Evolutionary conservation across 257 asterid species (phyloP).

Genomic region (Hygrophila difformis): DNA sequence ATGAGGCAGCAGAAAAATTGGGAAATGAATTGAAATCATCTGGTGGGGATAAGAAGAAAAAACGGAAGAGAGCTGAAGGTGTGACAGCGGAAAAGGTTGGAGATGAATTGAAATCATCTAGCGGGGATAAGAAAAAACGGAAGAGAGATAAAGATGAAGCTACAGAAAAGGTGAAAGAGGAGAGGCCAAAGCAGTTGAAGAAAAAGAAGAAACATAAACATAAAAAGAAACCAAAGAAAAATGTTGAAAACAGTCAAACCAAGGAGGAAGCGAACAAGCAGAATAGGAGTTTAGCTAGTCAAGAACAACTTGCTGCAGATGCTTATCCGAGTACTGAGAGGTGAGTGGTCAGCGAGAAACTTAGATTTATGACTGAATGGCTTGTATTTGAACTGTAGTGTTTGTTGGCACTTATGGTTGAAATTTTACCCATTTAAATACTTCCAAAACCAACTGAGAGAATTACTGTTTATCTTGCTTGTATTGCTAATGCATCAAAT

Average conservation of each 20-base stretch:
- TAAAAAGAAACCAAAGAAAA: constrained; percentile 20
- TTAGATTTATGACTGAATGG: too few relatives aligned
- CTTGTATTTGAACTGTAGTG: too few relatives aligned
- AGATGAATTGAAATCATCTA: constrained; percentile 19
- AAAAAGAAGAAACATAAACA: constrained; percentile 29
- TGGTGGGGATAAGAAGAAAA: constrained; percentile 14
- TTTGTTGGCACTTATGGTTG: too few relatives aligned
- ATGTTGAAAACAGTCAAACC: constrained; percentile 23
- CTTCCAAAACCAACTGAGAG: too few relatives aligned
- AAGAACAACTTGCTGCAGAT: constrained; percentile 21
- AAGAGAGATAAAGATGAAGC: constrained; percentile 33
- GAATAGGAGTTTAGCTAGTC: constrained; percentile 18
- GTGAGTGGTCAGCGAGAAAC: constrained; percentile 22
- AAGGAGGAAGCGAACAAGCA: constrained; percentile 7
- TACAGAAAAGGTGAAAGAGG: constrained; percentile 25
- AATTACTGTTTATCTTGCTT: too few relatives aligned
- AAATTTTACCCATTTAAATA: too few relatives aligned
- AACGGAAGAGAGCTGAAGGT: too few relatives aligned
- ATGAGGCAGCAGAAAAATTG: too few relatives aligned
- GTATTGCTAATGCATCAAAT: not conserved
- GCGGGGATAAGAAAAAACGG: constrained; percentile 26
- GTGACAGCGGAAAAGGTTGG: too few relatives aligned
- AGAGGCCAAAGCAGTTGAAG: constrained; percentile 18
- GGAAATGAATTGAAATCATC: constrained; percentile 18
- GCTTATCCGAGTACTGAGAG: constrained; percentile 19